Evolutionary conservation across 2,329 filamentous ascomycete species (phyloP).

Genomic region (Aspergillus ochraceoroseus): DNA sequence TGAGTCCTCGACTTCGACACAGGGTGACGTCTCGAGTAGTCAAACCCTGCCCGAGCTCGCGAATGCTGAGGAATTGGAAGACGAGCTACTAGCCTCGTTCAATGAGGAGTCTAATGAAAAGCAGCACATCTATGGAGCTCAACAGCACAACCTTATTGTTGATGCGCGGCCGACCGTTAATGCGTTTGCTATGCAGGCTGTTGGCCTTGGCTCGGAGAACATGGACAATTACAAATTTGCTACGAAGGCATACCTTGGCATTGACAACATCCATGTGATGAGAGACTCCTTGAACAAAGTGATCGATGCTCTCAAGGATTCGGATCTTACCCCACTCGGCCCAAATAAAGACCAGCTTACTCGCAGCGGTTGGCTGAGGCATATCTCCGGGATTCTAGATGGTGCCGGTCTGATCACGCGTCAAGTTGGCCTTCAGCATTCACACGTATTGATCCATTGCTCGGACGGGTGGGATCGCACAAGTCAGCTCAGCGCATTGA

Average conservation of each 20-base stretch:
- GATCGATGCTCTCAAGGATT: conserved; percentile 84
- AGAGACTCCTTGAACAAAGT: conserved; percentile 82
- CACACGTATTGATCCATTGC: conserved; percentile 93
- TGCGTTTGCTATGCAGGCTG: conserved; percentile 87
- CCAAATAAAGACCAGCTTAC: conserved; percentile 75
- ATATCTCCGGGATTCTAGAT: conserved; percentile 77
- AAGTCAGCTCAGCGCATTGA: conserved; percentile 84
- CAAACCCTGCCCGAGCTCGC: conserved; percentile 50
- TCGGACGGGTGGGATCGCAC: conserved; percentile 98
- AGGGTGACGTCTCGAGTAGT: conserved; percentile 42
- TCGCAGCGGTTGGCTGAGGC: conserved; percentile 85
- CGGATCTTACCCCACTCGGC: conserved; percentile 75
- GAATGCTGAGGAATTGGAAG: conserved; percentile 63
- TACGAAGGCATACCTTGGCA: conserved; percentile 85
- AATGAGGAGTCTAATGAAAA: conserved; percentile 57
- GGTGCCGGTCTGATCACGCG: conserved; percentile 79
- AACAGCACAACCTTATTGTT: conserved; percentile 90
- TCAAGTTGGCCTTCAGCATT: conserved; percentile 86
- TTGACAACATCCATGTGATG: conserved; percentile 99
- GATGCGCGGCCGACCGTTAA: conserved; percentile 93
- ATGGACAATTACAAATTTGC: conserved; percentile 96
- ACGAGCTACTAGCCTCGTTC: conserved; percentile 58
- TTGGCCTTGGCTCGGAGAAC: conserved; percentile 90
- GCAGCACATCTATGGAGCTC: conserved; percentile 76
- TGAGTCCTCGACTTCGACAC: conserved; percentile 47